phyloP scores from a whole-genome alignment of 768 basidiomycete genomes.

The Pisolithus sp. region DNA sequence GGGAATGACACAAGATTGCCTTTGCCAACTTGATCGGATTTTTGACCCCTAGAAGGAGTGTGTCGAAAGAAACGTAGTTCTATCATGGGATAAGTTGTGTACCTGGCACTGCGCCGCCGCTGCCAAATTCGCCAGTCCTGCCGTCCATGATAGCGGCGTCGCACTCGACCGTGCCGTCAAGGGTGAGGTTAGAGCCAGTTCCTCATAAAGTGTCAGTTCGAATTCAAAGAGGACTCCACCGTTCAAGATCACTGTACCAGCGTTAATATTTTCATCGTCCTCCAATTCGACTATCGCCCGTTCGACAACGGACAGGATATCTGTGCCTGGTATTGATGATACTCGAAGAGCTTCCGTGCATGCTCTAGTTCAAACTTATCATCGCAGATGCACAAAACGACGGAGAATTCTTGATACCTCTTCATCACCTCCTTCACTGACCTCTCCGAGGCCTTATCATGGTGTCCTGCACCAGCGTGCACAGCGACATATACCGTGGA shows the following conservation, averaged over 20 bases:
- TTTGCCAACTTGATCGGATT: constrained; percentile 65
- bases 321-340: constrained; percentile 8
- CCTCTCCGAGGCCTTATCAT: constrained; percentile 41
- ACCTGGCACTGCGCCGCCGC: constrained; percentile 71
- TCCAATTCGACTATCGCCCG: constrained; percentile 54
- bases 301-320: constrained; percentile 44
- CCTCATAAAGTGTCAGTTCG: constrained; percentile 32
- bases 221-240: background rate
- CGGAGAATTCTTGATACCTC: constrained; percentile 35
- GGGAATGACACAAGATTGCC: constrained; percentile 48
- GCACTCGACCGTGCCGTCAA: constrained; percentile 73
- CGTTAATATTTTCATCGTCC: constrained; percentile 62
- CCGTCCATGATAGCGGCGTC: constrained; percentile 72
- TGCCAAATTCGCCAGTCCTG: constrained; percentile 49
- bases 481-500: constrained; percentile 46
- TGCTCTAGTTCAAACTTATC: constrained; percentile 35
- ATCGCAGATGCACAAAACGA: background rate
- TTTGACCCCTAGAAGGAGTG: constrained; percentile 43
- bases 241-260: constrained; percentile 38
- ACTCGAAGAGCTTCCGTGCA: constrained; percentile 38
- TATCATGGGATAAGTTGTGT: constrained; percentile 1
- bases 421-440: constrained; percentile 50
- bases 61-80: background rate
- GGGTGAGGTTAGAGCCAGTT: constrained; percentile 71
- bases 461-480: constrained; percentile 77